Evolutionary conservation across 768 basidiomycete genomes (phyloP), one percentile per base, ranked within the genome.

Genomic region (Rhizopogon vinicolor): DNA sequence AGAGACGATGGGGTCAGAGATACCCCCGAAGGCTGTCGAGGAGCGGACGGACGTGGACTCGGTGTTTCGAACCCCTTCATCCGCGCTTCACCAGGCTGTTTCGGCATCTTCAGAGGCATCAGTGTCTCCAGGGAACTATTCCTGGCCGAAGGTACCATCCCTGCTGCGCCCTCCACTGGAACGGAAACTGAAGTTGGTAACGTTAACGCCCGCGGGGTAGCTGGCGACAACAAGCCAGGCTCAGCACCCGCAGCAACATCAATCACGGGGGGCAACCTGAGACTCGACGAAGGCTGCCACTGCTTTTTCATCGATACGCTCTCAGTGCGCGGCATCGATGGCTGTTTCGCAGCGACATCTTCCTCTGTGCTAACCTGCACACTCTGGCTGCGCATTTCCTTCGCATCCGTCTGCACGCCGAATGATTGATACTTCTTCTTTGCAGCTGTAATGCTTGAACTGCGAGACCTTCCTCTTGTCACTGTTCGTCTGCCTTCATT

Each of bases 371-470:
- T 69, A 49, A 81, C 84, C 75, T 91, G 90, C 55, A 89, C 76
- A 43, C 76, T 77, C 65, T 82, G 77, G 61, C 74, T 77, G 52
- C 76, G 75, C 61, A 75, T 78, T 63, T 84, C 81, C 50, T 74
- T 76, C 41, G 74, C 67, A 56, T 77, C 71, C 51, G 90, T 91
- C 72, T 93, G 91, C 55, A 90, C 81, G 56, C 86, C 89, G 58
- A 82, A 75, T 40, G 80, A 78, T 52, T 76, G 79, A 62, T 92
- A 91, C 64, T 76, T 74, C 42, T 40, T 56, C 50, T 22, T 51
- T 39, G 50, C 13, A 41, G 56, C 50, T 37, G 45, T 55, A 19
- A 51, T 45, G 55, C 62, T 65, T 56, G 78, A 74, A 29, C 74
- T 56, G 68, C 69, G 58, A 65, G 70, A 55, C 74, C 75, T 63